These are phyloP conservation scores for Litchi chinensis DNA, from an alignment of 345 rosid species.

Conservation along the genomic window DNA sequence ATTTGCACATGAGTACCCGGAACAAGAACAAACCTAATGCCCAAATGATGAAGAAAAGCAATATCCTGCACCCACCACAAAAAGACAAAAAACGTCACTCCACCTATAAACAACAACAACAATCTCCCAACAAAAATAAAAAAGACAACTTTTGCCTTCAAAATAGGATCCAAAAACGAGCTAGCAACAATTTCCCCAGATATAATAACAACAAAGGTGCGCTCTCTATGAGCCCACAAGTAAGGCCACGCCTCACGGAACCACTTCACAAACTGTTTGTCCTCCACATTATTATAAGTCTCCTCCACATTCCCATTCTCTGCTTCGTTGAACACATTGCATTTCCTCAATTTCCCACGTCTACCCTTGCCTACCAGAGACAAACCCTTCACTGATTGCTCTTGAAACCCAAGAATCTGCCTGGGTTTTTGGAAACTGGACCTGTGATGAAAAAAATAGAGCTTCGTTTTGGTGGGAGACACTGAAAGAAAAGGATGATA, in stretches of 20 bases:
- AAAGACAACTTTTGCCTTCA: conserved; percentile 53
- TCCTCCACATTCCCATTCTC: conserved; percentile 35
- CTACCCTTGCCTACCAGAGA: neutral
- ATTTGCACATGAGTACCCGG: conserved; percentile 92
- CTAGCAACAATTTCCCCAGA: conserved; percentile 69
- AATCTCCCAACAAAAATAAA: neutral
- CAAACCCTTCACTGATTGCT: neutral
- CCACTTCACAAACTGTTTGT: conserved; percentile 85
- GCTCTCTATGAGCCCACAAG: conserved; percentile 82
- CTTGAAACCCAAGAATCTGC: neutral
- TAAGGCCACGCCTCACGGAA: conserved; percentile 99
- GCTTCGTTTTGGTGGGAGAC: neutral
- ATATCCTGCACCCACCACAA: conserved; percentile 63
- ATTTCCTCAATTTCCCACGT: conserved; percentile 18
- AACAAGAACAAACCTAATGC: conserved; percentile 78
- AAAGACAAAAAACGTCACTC: neutral
- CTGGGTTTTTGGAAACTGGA: neutral
- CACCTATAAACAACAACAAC: conserved; percentile 17
- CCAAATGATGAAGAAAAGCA: conserved; percentile 88
- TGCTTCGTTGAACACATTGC: conserved; percentile 39
- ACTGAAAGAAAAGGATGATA: neutral
- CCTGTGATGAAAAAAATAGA: neutral
- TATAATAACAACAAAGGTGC: conserved; percentile 71
- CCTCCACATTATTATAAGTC: conserved; percentile 47
- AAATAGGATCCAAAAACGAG: conserved; percentile 57